Base-by-base conservation (phyloP, 495 filamentous ascomycete genomes). In the Penicillium lagena region DNA sequence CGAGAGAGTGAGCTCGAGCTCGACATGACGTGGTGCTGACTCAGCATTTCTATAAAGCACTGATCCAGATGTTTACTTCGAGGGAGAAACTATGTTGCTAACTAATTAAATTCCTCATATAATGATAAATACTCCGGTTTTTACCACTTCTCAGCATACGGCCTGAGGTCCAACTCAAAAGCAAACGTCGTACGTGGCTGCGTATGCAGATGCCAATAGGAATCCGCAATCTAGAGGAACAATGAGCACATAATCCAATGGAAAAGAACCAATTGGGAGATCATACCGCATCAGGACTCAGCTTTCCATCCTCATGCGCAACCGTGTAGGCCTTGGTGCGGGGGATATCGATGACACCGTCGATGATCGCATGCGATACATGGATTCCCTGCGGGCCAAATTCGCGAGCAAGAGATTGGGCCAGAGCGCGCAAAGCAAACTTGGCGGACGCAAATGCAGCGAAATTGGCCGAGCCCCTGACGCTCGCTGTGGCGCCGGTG, bases 301-400 rank as follows among this genome's bases (percentile, higher is more conserved):
- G 73, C 67, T 91, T 94, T 0, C 81, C 81, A 67, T 90, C 88
- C 35, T 66, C 70, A 41, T 69, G 60, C 45, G 85, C 83, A 38
- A 79, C 74, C 4, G 58, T 55, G 49, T 64, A 86, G 1, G 65
- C 73, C 56, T 81, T 82, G 12, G 81, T 88, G 43, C 79, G 63
- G 2, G 86, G 85, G 37, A 86, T 87, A 66, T 95, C 87, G 68
- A 96, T 96, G 12, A 90, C 78, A 3, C 88, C 89, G 59, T 96
- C 90, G 44, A 96, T 81, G 44, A 95, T 80, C 6, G 82, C 79
- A 66, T 96, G 90, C 7, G 82, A 77, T 5, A 97, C 85, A 64
- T 97, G 91, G 8, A 97, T 78, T 4, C 91, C 90, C 59, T 89
- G 75, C 0, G 91, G 90, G 0, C 86, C 87, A 59, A 94, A 97